A percentile compares a stretch with the other conserved stretches of the same genome.
These are phyloP conservation scores for Pachysolen tannophilus DNA, from an alignment of 805 yeast species.

Conservation along the genomic window DNA sequence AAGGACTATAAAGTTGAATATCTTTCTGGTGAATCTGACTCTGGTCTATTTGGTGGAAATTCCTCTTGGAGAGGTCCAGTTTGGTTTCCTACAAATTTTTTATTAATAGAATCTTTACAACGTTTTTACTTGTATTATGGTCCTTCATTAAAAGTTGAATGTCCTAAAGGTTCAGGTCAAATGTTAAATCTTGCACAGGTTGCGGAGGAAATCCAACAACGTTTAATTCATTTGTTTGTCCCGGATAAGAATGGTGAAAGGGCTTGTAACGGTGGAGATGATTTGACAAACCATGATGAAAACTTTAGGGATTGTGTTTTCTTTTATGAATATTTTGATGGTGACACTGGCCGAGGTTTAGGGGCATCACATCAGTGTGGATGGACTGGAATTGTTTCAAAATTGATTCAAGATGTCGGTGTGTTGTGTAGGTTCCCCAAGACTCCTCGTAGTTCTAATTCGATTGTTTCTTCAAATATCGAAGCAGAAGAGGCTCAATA, in stretches of 20 bases:
- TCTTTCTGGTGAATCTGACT: slow-evolving; percentile 83
- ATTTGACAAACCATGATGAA: slow-evolving; percentile 48
- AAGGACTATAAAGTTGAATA: slow-evolving; percentile 61
- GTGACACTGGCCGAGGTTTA: slow-evolving; percentile 88
- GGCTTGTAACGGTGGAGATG: slow-evolving; percentile 70
- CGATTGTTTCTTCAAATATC: slow-evolving; percentile 13
- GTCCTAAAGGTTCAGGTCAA: slow-evolving; percentile 80
- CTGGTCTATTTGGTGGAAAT: slow-evolving; percentile 94
- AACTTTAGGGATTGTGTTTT: slow-evolving; percentile 68
- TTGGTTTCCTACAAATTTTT: slow-evolving; percentile 90
- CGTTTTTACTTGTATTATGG: slow-evolving; percentile 87
- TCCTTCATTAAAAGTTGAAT: slow-evolving; percentile 73
- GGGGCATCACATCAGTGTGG: slow-evolving; percentile 96
- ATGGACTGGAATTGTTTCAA: slow-evolving; percentile 91
- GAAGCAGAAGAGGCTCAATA: no score
- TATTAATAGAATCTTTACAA: slow-evolving; percentile 79
- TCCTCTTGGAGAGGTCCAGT: slow-evolving; percentile 98
- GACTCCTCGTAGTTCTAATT: slow-evolving; percentile 28
- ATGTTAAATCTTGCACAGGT: slow-evolving; percentile 75
- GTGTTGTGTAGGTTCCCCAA: slow-evolving; percentile 51
- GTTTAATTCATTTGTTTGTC: slow-evolving; percentile 69
- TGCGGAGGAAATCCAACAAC: slow-evolving; percentile 83
- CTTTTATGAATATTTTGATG: slow-evolving; percentile 86
- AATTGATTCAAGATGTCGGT: slow-evolving; percentile 87
- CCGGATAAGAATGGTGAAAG: slow-evolving; percentile 54